Conservation (phyloP, 805 yeast species). For the Lipomyces chichibuensis region DNA sequence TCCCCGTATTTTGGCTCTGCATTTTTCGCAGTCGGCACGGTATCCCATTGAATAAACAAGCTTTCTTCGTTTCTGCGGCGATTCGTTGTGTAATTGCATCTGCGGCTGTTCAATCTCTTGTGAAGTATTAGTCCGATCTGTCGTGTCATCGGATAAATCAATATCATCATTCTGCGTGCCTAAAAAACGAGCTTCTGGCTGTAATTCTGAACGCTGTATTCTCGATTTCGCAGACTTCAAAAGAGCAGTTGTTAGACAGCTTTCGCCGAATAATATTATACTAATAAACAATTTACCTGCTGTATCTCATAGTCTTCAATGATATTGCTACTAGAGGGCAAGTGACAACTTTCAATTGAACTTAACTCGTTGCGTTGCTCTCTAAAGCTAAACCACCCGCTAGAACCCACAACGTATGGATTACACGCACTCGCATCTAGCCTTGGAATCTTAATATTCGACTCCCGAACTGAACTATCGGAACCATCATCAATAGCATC, state of each 20-base stretch:
- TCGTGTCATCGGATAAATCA: background rate
- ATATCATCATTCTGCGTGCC: background rate
- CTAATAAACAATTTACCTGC: background rate
- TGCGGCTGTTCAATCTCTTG: background rate
- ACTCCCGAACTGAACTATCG: background rate
- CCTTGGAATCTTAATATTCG: background rate
- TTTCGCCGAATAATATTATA: background rate
- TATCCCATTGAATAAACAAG: constrained; percentile 25
- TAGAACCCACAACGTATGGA: background rate
- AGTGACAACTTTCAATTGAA: background rate
- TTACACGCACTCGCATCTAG: background rate
- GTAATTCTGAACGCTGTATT: background rate
- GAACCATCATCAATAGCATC: background rate
- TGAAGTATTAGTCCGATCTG: background rate
- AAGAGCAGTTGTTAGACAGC: background rate
- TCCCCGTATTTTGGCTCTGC: constrained; percentile 24
- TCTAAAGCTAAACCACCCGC: background rate
- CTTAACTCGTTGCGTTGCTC: background rate
- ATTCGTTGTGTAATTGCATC: background rate
- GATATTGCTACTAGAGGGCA: background rate
- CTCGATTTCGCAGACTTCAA: background rate
- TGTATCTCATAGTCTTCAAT: background rate
- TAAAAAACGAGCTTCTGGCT: background rate
- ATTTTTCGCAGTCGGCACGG: constrained; percentile 31
- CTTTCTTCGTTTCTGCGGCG: background rate